Base-by-base conservation (phyloP, 2,329 filamentous ascomycete species). In the Colletotrichum liriopes region DNA sequence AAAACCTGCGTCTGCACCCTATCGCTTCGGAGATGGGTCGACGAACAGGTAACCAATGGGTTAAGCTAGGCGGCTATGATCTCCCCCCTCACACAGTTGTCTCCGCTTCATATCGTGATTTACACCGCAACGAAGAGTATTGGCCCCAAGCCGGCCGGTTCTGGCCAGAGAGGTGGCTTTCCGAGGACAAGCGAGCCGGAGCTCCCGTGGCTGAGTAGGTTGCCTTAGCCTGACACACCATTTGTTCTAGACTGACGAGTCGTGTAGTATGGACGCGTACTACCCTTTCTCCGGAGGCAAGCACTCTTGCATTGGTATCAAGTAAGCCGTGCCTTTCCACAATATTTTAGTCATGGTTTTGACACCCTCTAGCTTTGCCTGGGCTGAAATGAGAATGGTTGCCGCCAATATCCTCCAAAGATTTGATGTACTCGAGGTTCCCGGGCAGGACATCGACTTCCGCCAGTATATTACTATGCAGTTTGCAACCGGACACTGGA, bases 1-100 rank as follows among this genome's bases (percentile, higher is more conserved):
- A 96, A 79, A 89, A 91, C 5, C 93, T 95, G 82, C 89, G 93
- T 14, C 79, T 94, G 76, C 93, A 95, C 78, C 93, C 94, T 0
- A 73, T 73, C 23, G 67, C 71, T 5, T 73, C 67, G 14, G 71
- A 73, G 58, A 73, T 73, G 71, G 71, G 71, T 14, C 67, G 71
- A 35, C 62, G 71, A 5, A 73, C 71, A 6, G 71, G 71, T 1
- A 67, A 71, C 29, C 41, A 73, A 32, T 73, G 71, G 67, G 56
- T 73, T 16, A 63, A 59, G 4, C 67, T 73, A 20, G 66, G 67
- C 16, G 71, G 67, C 39, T 71, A 73, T 39, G 67, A 71, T 23
- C 61, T 73, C 2, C 71, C 71, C 5, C 71, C 71, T 18, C 71
- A 73, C 43, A 73, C 71, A 3, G 71, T 73, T 11, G 71, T 73